Percentiles rank a stretch among this genome's conserved stretches.
These are phyloP conservation scores for Saccharum officinarum DNA, from an alignment of 176 grass and related monocot genomes.

Conservation along the genomic window DNA sequence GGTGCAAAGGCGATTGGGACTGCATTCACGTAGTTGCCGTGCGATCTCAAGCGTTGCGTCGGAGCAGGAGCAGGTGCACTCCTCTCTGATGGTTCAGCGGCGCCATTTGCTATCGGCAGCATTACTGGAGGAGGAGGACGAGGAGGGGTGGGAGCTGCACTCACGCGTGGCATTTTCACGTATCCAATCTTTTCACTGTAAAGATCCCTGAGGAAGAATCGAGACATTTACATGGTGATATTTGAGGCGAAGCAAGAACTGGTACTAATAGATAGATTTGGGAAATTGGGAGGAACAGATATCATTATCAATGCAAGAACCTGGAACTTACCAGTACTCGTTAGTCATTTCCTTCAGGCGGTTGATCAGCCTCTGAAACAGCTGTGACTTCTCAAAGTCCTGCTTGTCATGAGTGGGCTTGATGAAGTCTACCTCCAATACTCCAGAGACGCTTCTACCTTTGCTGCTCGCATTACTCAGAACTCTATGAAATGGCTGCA, in stretches of 20 bases:
- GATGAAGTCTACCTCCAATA: constrained; percentile 56
- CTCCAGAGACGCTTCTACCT: constrained; percentile 42
- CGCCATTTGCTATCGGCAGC: background rate
- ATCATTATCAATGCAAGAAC: background rate
- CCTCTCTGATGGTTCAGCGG: background rate
- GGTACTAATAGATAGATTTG: background rate
- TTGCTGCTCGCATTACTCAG: constrained; percentile 38
- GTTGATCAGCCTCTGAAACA: constrained; percentile 50
- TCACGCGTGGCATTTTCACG: background rate
- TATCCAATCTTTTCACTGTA: constrained; percentile 45
- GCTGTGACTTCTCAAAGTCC: constrained; percentile 53
- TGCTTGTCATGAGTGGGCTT: constrained; percentile 70
- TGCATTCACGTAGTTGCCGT: background rate
- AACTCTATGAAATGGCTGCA: constrained; percentile 57
- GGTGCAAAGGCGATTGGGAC: constrained; percentile 8
- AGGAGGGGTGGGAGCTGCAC: background rate
- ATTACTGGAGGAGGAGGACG: background rate
- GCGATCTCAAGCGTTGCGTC: background rate
- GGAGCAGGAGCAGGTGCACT: background rate
- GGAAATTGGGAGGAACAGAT: background rate
- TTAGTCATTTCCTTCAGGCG: constrained; percentile 61
- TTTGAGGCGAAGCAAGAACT: background rate
- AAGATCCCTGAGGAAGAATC: constrained; percentile 38
- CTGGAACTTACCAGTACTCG: constrained; percentile 51
- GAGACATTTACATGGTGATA: background rate